Conservation (phyloP, 768 basidiomycete genomes). For the Lyophyllum semitale region DNA sequence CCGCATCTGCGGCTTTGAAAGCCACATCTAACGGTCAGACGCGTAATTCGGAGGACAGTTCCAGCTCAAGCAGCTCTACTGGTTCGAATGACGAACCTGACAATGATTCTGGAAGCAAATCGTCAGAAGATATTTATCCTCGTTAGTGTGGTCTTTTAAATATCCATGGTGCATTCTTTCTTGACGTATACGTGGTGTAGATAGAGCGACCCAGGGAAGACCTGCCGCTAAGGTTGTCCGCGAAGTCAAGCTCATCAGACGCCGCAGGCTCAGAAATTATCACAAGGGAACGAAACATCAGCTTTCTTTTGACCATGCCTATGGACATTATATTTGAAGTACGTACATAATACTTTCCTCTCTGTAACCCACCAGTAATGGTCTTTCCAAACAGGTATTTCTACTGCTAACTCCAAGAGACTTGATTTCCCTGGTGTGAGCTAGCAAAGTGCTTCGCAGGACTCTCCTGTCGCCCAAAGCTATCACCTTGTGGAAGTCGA, state of each 20-base stretch:
- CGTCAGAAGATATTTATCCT: too few species aligned
- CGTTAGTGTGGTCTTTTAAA: background rate
- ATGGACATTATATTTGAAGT: constrained; percentile 29
- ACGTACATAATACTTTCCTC: background rate
- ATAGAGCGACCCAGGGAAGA: background rate
- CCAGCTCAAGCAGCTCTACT: background rate
- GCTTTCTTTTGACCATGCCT: constrained; percentile 24
- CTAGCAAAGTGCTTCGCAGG: constrained; percentile 22
- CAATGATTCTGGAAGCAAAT: too few species aligned
- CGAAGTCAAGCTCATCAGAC: background rate
- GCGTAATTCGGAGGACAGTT: background rate
- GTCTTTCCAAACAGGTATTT: constrained; percentile 23
- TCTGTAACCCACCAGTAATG: background rate
- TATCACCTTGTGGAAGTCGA: constrained; percentile 24
- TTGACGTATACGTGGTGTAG: background rate
- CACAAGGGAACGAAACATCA: background rate
- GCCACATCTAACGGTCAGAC: background rate
- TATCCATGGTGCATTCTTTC: background rate
- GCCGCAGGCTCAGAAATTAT: background rate
- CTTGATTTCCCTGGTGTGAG: constrained; percentile 23
- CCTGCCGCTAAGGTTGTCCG: background rate
- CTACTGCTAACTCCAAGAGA: constrained; percentile 23
- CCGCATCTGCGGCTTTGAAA: background rate
- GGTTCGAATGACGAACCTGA: background rate
- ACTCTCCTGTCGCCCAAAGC: constrained; percentile 19